Conservation (phyloP, 257 asterid species). For the Solanum boliviense region DNA sequence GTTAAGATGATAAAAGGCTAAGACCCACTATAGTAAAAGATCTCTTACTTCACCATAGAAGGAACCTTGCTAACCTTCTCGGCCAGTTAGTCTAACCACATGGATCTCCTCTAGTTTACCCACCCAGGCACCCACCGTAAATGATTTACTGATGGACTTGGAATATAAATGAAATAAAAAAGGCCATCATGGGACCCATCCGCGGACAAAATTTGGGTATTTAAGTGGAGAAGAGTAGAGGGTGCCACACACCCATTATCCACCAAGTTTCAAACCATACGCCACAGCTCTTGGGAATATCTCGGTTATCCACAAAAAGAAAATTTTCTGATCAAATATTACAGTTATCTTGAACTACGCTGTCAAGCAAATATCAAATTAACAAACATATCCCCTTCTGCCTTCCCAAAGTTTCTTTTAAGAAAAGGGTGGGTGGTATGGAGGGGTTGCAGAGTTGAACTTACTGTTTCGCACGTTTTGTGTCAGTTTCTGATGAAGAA, state of each 20-base stretch:
- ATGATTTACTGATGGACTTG: background rate
- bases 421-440: background rate
- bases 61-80: background rate
- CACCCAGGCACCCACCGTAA: background rate
- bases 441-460: constrained; percentile 17
- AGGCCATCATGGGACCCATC: background rate
- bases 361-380: background rate
- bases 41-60: background rate
- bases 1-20: background rate
- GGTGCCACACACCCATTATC: background rate
- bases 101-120: background rate
- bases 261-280: background rate
- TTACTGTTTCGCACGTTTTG: constrained; percentile 90
- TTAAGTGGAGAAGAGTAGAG: background rate
- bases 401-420: background rate
- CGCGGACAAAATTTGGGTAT: background rate
- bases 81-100: background rate
- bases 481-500: constrained; percentile 62
- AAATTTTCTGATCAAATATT: background rate
- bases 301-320: background rate
- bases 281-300: background rate
- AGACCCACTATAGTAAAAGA: background rate
- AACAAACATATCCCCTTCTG: background rate
- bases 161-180: background rate
- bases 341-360: background rate